Conservation (phyloP, 306 rosid genomes). For the Rubus idaeus region DNA sequence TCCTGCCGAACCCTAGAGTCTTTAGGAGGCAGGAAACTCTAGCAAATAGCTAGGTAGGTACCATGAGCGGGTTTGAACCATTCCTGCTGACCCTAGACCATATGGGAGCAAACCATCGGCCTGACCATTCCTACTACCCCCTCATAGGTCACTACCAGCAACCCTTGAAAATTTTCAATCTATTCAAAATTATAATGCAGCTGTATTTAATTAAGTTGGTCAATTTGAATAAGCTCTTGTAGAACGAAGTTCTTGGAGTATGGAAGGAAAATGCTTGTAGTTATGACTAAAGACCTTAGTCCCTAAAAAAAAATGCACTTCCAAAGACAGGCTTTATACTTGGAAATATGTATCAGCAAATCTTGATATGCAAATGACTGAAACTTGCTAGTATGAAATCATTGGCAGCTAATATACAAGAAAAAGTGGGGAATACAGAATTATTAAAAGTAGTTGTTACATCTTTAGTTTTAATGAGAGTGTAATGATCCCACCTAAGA, state of each 20-base stretch:
- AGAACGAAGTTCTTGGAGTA: neutral
- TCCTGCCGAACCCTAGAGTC: too few species aligned
- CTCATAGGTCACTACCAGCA: neutral
- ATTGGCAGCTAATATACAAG: neutral
- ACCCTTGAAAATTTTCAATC: neutral
- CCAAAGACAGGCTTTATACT: neutral
- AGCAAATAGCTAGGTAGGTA: too few species aligned
- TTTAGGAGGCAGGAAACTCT: too few species aligned
- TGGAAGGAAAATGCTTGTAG: neutral
- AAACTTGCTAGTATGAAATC: neutral
- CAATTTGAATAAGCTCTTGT: neutral
- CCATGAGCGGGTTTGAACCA: too few species aligned
- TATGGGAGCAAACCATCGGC: too few species aligned
- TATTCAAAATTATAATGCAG: neutral
- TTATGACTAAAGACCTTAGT: neutral
- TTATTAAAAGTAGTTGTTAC: neutral
- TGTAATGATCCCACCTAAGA: neutral
- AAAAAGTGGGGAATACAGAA: neutral
- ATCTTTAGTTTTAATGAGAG: neutral
- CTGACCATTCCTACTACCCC: neutral
- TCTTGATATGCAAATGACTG: neutral
- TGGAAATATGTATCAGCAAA: neutral
- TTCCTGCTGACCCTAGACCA: too few species aligned
- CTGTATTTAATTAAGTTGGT: neutral
- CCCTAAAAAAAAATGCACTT: neutral